Base-by-base conservation (phyloP, 306 rosid genomes). In the Cucurbita pepo region DNA sequence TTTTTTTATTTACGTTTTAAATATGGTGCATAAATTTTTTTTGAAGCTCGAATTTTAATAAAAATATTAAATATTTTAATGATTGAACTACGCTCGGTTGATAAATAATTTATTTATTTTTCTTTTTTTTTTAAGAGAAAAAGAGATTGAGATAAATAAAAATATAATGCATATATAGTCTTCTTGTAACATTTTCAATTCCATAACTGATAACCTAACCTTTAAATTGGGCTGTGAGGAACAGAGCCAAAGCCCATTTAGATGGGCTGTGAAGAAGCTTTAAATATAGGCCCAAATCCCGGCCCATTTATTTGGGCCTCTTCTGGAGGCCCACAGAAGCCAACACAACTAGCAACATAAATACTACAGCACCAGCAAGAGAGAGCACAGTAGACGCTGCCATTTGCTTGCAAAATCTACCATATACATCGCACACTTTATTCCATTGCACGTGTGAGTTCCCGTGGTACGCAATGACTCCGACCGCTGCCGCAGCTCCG, bases 401-500 rank as follows among this genome's bases (percentile, higher is more conserved):
- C 9, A 72, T 80, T 55, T 81, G 91, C 69, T 14, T 8, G 51
- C 99, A 94, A 63, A 85, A 95, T 48, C 55, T 86, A 0, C 56
- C 86, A 40, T 91, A 89, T 3, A 83, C 81, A 30, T 85, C 56
- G 79, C 99, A 97, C 9, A 94, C 96, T 66, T 88, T 80, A 6
- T 72, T 56, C 99, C 99, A 94, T n/a, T 19, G 83, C 74, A 94
- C 83, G 50, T 80, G 92, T n/a, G 96, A 80, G 67, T 94, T 94
- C 30, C 97, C 99, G 21, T 73, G 37, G 80, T 51, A 81, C 7
- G 89, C 92, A 2, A 94, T 56, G 4, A 91, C 4, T 6, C 96
- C 96, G 0, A 85, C 66, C 0, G 91, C 91, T 0, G 44, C 2
- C 30, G 92, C 76, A 3, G 91, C 96, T 12, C 99, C 99, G 10